Base-by-base conservation (phyloP, 441 rosid species). In the Theobroma grandiflorum region DNA sequence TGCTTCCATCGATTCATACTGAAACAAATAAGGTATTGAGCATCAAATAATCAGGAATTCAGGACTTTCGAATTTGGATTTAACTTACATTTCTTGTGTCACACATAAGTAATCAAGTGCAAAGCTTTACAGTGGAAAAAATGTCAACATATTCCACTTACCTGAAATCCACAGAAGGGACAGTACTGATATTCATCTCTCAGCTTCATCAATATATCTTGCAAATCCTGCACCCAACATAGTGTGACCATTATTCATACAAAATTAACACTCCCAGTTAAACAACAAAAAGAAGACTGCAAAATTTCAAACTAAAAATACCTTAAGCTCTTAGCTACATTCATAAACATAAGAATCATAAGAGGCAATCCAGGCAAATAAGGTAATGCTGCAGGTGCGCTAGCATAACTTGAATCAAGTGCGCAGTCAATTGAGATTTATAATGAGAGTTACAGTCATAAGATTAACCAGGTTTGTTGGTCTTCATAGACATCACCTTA, bases 91-190 rank as follows among this genome's bases (percentile, higher is more conserved):
- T 49, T 42, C 37, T 8, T 16, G 82, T 53, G 20, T 15, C 4
- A 22, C 4, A 47, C 31, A 72, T 50, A 18, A 38, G 50, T 9
- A 31, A 61, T 65, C 35, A 42, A 78, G 16, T 62, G 31, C 69
- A 43, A 49, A 35, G 62, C 37, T 35, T 55, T 3, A 16, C 33
- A 59, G 18, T 8, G 61, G 45, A 2, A n/a, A 43, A 76, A 64
- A 15, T 63, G 35, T 65, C 8, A 40, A 55, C 37, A 14, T 16
- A 76, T 45, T 62, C 42, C 63, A 33, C 82, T 77, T 57, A 90
- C 99, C 97, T 88, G 92, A 80, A 90, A 90, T 64, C 99, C 99
- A 83, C 98, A 94, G 83, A 95, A 97, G 38, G 88, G 89, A 84
- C 97, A 97, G 77, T 97, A 95, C 53, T 81, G 88, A 84, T 90